Evolutionary conservation across 257 asterid species (phyloP), one percentile per base, ranked within the genome.

Genomic region (Solanum appendiculatum): DNA sequence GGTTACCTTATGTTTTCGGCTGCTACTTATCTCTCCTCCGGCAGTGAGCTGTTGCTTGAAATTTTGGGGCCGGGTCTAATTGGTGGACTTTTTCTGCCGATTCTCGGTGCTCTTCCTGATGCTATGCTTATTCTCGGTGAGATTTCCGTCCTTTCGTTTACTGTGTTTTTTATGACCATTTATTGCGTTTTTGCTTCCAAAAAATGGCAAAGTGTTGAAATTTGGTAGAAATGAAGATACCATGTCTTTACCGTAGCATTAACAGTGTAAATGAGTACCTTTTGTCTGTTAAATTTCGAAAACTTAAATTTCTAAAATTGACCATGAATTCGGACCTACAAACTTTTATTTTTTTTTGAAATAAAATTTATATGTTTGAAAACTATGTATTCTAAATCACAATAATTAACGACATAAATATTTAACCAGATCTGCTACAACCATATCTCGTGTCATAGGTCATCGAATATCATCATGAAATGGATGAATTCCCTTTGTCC

Each of bases 41-140:
- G 98, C 18, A 94, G 99, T 54, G 99, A 97, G 91, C 92, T 95
- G 21, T 90, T 97, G 95, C 96, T 97, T 37, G 94, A 94, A 91
- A 94, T 97, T 77, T 93, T 97, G 34, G 98, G 99, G 3, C 98
- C 99, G 2, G 99, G 98, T 13, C 86, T 95, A 2, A 90, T 97
- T 42, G 99, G 98, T 51, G 98, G 98, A 8, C 98, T 95, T 9
- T 89, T 94, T 20, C 94, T 97, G 20, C 99, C 98, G n/a, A 87
- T 94, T 0, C 98, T 97, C 78, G 99, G 98, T 36, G 98, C 98
- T 60, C 99, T 97, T 84, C 99, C 99, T 3, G 98, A 97, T 85
- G 98, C 98, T 48, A 91, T 95, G 97, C 98, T 97, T 37, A 95
- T 97, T 86, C 93, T 95, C 3, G 98, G 99, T 96, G 89, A 25